Conservation (phyloP, 2,329 filamentous ascomycete genomes). For the Pyrenophora teres region DNA sequence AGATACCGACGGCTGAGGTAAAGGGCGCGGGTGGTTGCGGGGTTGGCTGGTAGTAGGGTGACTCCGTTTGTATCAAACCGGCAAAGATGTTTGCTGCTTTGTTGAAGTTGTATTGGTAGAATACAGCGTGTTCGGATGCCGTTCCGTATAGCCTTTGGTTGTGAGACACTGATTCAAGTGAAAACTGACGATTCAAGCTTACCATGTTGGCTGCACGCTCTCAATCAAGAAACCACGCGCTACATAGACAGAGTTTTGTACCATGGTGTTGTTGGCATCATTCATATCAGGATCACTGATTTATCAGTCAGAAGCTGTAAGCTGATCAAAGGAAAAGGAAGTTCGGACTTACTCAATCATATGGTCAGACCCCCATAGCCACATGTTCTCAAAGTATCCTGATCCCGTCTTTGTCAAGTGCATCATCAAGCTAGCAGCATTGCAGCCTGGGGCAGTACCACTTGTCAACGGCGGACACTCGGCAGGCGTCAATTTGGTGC, state of each 20-base stretch:
- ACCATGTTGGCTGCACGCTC: conserved; percentile 46
- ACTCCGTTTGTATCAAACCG: conserved; percentile 82
- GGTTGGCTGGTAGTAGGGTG: conserved; percentile 59
- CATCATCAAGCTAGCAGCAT: conserved; percentile 60
- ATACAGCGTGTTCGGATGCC: conserved; percentile 59
- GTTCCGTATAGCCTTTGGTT: conserved; percentile 48
- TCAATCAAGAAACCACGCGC: conserved; percentile 77
- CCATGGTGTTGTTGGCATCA: conserved; percentile 57
- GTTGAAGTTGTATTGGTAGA: conserved; percentile 80
- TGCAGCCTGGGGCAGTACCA: conserved; percentile 59
- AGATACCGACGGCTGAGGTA: not conserved
- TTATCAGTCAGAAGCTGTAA: not conserved
- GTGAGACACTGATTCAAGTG: not conserved
- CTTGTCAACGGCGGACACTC: conserved; percentile 68
- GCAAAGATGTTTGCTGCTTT: conserved; percentile 78
- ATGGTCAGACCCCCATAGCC: not conserved
- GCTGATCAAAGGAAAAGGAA: too few species aligned
- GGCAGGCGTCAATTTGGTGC: conserved; percentile 74
- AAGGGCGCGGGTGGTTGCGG: not conserved
- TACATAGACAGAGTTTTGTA: conserved; percentile 63
- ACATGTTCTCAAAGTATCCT: not conserved
- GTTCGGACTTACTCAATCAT: not conserved
- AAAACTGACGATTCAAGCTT: not conserved
- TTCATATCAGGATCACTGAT: conserved; percentile 20
- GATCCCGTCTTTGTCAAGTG: not conserved